Evolutionary conservation across 192 early-diverging fungal genomes (phyloP).

Genomic region (Rhizoclosmatium globosum): DNA sequence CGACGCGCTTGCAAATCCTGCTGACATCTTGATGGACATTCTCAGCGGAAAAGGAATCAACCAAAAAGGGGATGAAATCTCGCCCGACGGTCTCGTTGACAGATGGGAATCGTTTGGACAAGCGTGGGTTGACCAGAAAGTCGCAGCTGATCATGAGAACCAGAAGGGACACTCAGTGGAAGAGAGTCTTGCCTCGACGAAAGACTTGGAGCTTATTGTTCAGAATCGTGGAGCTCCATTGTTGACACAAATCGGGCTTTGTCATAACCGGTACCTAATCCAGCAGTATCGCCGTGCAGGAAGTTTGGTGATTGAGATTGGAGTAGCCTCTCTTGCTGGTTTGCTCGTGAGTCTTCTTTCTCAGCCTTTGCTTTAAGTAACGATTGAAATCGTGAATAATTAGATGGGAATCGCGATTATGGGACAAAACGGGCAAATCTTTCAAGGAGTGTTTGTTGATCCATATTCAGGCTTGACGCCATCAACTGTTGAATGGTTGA

Average conservation of each 20-base stretch:
- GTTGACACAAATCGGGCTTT: slow-evolving; percentile 41
- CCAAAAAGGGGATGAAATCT: neutral
- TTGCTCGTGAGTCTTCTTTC: slow-evolving; percentile 33
- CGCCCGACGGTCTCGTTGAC: neutral
- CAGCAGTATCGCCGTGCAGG: slow-evolving; percentile 43
- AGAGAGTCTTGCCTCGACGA: slow-evolving; percentile 14
- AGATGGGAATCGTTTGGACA: slow-evolving; percentile 51
- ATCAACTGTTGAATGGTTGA: slow-evolving; percentile 41
- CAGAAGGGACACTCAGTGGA: slow-evolving; percentile 35
- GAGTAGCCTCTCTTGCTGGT: slow-evolving; percentile 48
- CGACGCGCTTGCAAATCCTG: slow-evolving; percentile 38
- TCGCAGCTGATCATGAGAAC: slow-evolving; percentile 54
- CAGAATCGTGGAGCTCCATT: slow-evolving; percentile 37
- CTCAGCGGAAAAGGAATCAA: slow-evolving; percentile 39
- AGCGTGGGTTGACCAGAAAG: slow-evolving; percentile 56
- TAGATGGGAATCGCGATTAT: slow-evolving; percentile 31
- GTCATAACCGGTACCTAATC: slow-evolving; percentile 44
- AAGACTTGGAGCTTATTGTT: neutral
- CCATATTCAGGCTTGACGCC: slow-evolving; percentile 47
- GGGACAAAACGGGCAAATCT: slow-evolving; percentile 24
- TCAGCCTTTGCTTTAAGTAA: slow-evolving; percentile 13
- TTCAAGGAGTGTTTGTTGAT: slow-evolving; percentile 40
- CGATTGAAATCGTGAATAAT: neutral
- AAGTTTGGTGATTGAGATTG: slow-evolving; percentile 49
- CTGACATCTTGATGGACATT: slow-evolving; percentile 59